Evolutionary conservation across 106 monocot genomes (phyloP), one percentile per base, ranked within the genome.

Genomic region (Allium fistulosum): DNA sequence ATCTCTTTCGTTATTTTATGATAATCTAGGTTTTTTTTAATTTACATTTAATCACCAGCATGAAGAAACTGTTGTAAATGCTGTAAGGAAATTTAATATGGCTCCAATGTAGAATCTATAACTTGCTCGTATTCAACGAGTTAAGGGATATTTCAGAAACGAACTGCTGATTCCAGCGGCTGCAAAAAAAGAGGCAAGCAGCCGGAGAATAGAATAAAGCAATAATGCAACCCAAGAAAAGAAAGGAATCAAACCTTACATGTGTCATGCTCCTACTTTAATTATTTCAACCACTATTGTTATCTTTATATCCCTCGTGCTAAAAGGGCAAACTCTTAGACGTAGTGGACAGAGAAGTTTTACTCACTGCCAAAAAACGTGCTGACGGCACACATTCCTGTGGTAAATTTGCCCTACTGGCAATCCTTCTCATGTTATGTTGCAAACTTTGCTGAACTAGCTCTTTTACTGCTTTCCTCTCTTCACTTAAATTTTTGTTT

Each of bases 401-500:
- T 51, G 83, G 85, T 53, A 91, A 45, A 57, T 91, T 91, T 4
- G 94, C 94, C 13, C 94, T 74, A 11, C 61, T 68, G 2, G 58
- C 88, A 47, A 95, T 91, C 46, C 91, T 72, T 48, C 76, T 69
- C 87, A 91, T 88, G 62, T 87, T 95, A 62, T 65, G 72, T 53
- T 85, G 85, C 72, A 95, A 60, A 57, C 95, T 95, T 80, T 85
- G 88, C 69, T 81, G 83, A 62, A 95, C 95, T 58, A 95, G 63
- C 48, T 76, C 64, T 74, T 65, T 79, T 71, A 95, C 83, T 9
- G 85, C 91, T 48, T 61, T 79, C 73, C 73, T 77, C 71, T 88
- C 91, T 48, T 83, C 81, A 62, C 84, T 92, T 62, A 92, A 47
- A 48, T 49, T 49, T 55, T 6, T 15, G 53, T 55, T 15, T 50